phyloP scores from a whole-genome alignment of 2,329 filamentous ascomycete species.

The Cercospora zeae-maydis region DNA sequence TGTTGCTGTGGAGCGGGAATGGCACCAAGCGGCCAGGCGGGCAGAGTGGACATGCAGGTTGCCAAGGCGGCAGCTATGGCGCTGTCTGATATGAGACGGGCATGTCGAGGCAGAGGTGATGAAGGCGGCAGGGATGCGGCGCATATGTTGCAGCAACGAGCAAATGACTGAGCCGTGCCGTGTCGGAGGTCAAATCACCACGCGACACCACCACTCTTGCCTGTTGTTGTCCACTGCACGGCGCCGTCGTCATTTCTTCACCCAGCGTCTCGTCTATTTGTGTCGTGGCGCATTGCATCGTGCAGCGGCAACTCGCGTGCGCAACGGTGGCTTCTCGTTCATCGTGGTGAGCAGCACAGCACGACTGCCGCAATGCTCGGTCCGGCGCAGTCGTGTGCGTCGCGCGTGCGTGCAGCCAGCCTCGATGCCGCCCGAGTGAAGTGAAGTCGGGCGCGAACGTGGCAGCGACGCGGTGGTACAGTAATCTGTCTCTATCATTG shows the following conservation, averaged over 20 bases:
- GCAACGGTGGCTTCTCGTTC: not conserved
- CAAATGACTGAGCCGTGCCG: too few relatives aligned
- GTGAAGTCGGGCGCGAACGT: not conserved
- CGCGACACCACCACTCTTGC: too few relatives aligned
- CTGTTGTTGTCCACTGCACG: not conserved
- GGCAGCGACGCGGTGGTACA: not conserved
- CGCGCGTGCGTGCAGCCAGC: not conserved
- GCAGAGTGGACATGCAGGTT: not conserved
- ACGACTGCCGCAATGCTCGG: not conserved
- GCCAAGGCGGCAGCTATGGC: not conserved
- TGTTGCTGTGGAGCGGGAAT: not conserved
- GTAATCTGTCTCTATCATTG: not conserved
- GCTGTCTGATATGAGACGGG: not conserved
- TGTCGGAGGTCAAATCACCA: too few relatives aligned
- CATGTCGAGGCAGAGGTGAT: not conserved
- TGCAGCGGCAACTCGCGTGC: not conserved
- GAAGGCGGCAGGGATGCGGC: not conserved
- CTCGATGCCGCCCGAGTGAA: not conserved
- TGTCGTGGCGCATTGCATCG: not conserved
- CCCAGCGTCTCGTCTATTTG: not conserved
- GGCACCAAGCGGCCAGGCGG: not conserved
- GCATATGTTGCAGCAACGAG: too few relatives aligned
- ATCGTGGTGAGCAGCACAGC: not conserved
- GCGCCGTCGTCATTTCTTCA: not conserved
- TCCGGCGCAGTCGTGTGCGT: not conserved